Base-by-base conservation (phyloP, 192 early-diverging fungal species). In the Backusella australiensis region DNA sequence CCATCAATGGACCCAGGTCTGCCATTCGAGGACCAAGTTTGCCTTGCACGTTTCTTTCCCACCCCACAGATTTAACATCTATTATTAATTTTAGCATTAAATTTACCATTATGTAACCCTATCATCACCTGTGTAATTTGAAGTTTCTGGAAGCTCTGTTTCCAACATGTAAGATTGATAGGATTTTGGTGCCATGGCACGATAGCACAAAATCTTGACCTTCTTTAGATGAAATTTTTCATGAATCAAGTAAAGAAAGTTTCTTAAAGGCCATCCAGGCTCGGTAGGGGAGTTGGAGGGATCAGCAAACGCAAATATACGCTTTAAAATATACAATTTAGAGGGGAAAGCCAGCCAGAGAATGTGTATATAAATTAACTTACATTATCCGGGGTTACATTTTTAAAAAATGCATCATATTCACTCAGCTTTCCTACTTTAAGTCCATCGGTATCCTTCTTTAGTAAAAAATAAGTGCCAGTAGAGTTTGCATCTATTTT, bases 181-280 rank as follows among this genome's bases (percentile, higher is more conserved):
- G 69, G 71, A 38, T 85, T 86, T 21, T 80, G 79, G 12, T 75
- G 83, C 9, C 77, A 78, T 63, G 76, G 93, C 92, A 56, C 93
- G 86, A 72, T 88, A 87, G 68, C 92, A 94, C 12, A 96, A 66
- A 3, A 96, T 82, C 34, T 84, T 87, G 44, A 93, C 74, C 8
- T 75, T 78, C 1, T 66, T 69, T 12, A 89, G 26, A n/a, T 83
- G 80, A 81, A 83, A 92, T n/a, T 79, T 82, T 34, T 84, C 70
- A 49, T 90, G 82, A n/a, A 90, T 65, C 3, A 91, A 66, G 0
- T 92, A 81, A n/a, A 98, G 85, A 46, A 96, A 81, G 76, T 98
- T 97, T 65, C 98, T 91, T 70, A 97, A 79, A 5, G 97, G 95
- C 98, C 98, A 99, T 12, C 96, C 96, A 21, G 96, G 96, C 34